Base-by-base conservation (phyloP, 148 eudicot species). In the Cornus controversa region DNA sequence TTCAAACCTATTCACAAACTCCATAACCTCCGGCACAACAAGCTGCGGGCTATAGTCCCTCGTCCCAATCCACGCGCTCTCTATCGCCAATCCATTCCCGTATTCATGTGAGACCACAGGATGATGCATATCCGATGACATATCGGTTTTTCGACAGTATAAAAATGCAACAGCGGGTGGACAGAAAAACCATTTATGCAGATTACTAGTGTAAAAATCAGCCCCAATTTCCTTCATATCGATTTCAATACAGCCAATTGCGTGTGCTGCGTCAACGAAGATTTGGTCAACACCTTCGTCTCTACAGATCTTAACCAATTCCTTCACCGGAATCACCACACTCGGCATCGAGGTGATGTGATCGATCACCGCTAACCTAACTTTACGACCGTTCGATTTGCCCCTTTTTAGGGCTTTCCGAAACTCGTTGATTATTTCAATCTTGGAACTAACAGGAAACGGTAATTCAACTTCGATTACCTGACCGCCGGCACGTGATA, bases 261-360 rank as follows among this genome's bases (percentile, higher is more conserved):
- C 87, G 74, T 92, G 97, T 0, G 97, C 97, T 1, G 85, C 97
- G 66, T 92, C 94, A 6, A 92, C 69, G 20, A 92, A 90, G 0
- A 92, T 81, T 53, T 82, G 80, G 71, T 92, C 97, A 78, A 92
- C 97, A 2, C 94, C 92, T 27, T 87, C 94, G 0, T 85, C 87
- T 63, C 94, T 78, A 77, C 97, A 92, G 77, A 92, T 87, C 37
- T 57, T 29, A 14, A 92, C 97, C 67, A 92, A 77, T 8, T 90
- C 87, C 37, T 86, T 87, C 10, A 92, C 94, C 50, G 94, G 97
- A 34, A 92, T 76, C 42, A 89, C 84, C 24, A 92, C 94, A 70
- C 91, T 79, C 27, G 97, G 97, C 97, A 92, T 89, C 0, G 94
- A 90, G 37, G 97, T 92, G 75, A 92, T 86, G 67, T 92, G 97